Evolutionary conservation across 306 rosid genomes (phyloP), one percentile per base, ranked within the genome.

Genomic region (Delonix regia): DNA sequence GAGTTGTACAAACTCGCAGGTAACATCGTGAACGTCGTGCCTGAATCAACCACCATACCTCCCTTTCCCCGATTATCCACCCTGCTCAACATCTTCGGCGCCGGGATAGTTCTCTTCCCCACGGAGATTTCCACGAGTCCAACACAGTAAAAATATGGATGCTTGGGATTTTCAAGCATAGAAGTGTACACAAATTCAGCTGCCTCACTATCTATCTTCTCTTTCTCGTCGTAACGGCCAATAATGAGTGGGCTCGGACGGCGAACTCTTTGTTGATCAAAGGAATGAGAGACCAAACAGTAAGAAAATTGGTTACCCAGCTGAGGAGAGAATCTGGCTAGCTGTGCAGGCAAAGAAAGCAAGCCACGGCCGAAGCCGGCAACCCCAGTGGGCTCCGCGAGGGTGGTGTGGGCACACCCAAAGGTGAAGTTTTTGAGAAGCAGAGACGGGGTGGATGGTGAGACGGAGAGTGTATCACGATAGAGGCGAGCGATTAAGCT

Each of bases 361-460:
- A 81, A 1, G 0, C 99, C 99, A 1, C 91, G 97, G 55, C 98
- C 98, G 65, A 95, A 95, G 4, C 99, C 99, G 1, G 99, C 99
- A 0, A 95, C 98, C 0, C 98, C 99, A 10, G 89, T 84, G 47
- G 99, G 98, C 71, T 95, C 99, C 47, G 87, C 99, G 24, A 95
- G 90, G 0, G 98, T 78, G 9, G 98, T 78, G 72, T 95, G 97
- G 63, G 99, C 93, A 41, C 99, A 95, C 4, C 94, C 99, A 14
- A 95, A 95, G 0, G 99, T 91, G 84, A 95, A 95, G 60, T 95
- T 91, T 2, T 73, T 78, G 0, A 95, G 88, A 41, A 61, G 5
- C 52, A 88, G 77, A 15, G 97, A 62, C 33, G 96, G 83, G 8
- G 86, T 67, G 1, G 88, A 83, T 36, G 41, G 53, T 44, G 91